A percentile compares a stretch with the other conserved stretches of the same genome.
Conservation (phyloP, 192 early-diverging fungal genomes). For the Dissophora ornata region DNA sequence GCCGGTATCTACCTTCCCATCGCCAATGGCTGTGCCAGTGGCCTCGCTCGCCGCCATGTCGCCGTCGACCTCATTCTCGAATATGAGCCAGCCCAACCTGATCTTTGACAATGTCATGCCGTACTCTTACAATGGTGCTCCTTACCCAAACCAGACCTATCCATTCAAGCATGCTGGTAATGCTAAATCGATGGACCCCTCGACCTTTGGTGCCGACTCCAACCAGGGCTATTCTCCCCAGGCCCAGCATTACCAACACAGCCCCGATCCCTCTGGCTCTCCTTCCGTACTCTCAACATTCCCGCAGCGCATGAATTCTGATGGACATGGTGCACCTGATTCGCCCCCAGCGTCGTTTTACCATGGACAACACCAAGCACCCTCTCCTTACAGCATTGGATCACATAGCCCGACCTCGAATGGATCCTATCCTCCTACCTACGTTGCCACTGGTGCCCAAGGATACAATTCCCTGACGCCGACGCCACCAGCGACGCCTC, state of each 20-base stretch:
- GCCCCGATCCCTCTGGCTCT: slow-evolving; percentile 37
- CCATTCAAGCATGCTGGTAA: slow-evolving; percentile 55
- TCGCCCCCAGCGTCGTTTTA: slow-evolving; percentile 30
- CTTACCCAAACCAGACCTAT: slow-evolving; percentile 41
- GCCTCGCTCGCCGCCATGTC: slow-evolving; percentile 46
- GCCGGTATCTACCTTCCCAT: slow-evolving; percentile 43
- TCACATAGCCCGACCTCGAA: slow-evolving; percentile 42
- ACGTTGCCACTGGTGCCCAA: slow-evolving; percentile 13
- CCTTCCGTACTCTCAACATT: slow-evolving; percentile 36
- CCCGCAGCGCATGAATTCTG: slow-evolving; percentile 36
- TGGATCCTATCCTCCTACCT: slow-evolving; percentile 25
- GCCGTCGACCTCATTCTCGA: slow-evolving; percentile 37
- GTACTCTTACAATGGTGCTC: slow-evolving; percentile 35
- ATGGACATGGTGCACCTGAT: slow-evolving; percentile 13
- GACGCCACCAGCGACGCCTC: slow-evolving; percentile 41
- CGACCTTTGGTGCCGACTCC: slow-evolving; percentile 24
- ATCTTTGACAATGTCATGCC: slow-evolving; percentile 47
- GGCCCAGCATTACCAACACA: slow-evolving; percentile 34
- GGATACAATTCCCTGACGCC: slow-evolving; percentile 24
- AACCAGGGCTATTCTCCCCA: slow-evolving; percentile 30
- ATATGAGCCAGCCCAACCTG: slow-evolving; percentile 38
- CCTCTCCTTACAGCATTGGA: slow-evolving; percentile 34
- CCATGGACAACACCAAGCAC: slow-evolving; percentile 29
- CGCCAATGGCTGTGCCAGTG: slow-evolving; percentile 33
- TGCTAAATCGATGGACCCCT: slow-evolving; percentile 37